phyloP scores from a whole-genome alignment of 129 eudicot genomes.

The Solidago caesia region DNA sequence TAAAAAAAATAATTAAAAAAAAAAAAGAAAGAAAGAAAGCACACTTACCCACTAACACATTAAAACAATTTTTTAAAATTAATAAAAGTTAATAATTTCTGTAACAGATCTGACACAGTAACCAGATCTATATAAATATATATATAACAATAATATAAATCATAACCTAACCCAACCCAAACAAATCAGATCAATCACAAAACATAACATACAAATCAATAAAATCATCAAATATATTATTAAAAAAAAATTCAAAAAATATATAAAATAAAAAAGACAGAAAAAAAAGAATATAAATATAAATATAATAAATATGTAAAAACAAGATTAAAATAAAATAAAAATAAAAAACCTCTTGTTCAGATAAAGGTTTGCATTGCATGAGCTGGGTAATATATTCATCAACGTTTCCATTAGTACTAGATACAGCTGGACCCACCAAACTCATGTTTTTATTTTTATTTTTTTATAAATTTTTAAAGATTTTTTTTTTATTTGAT shows the following conservation, averaged over 20 bases:
- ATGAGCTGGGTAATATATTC: slow-evolving; percentile 83
- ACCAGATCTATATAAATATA: slow-evolving; percentile 24
- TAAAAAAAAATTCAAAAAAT: slow-evolving; percentile 7
- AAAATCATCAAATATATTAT: slow-evolving; percentile 15
- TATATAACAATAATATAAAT: background rate
- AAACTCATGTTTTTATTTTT: slow-evolving; percentile 41
- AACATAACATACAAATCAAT: slow-evolving; percentile 13
- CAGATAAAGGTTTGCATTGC: slow-evolving; percentile 95
- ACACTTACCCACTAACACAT: background rate
- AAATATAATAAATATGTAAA: too few relatives aligned
- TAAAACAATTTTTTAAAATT: too few relatives aligned
- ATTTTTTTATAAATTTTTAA: background rate
- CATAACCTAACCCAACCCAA: background rate
- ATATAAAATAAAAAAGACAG: background rate
- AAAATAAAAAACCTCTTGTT: slow-evolving; percentile 53
- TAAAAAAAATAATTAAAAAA: too few relatives aligned
- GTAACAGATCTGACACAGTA: slow-evolving; percentile 21
- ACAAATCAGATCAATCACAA: slow-evolving; percentile 14
- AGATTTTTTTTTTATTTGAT: background rate
- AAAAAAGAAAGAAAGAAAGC: background rate
- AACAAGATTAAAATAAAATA: too few relatives aligned
- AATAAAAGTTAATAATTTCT: too few relatives aligned
- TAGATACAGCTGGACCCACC: slow-evolving; percentile 60
- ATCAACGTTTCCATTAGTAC: slow-evolving; percentile 64
- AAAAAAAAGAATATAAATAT: background rate